Conservation (phyloP, 768 basidiomycete species). For the Exidia glandulosa region DNA sequence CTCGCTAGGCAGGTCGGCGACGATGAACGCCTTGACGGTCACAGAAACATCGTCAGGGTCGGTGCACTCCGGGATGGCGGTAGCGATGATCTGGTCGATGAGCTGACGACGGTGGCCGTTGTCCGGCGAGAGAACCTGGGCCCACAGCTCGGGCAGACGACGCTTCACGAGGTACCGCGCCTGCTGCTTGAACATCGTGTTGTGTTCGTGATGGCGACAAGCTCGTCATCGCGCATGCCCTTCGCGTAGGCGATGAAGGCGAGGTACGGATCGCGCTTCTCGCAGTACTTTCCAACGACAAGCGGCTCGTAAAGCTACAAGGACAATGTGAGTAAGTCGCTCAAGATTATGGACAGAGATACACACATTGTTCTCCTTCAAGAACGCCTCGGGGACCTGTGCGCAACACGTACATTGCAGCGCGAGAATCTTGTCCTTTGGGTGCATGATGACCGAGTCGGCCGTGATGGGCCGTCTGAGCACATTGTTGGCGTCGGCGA, state of each 20-base stretch:
- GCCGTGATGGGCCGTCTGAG: conserved; percentile 90
- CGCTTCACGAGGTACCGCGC: conserved; percentile 96
- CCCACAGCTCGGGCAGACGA: conserved; percentile 91
- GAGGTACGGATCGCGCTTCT: conserved; percentile 93
- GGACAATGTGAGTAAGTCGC: conserved; percentile 6
- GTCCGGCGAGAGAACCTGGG: conserved; percentile 79
- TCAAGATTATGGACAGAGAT: background rate
- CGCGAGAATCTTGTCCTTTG: conserved; percentile 90
- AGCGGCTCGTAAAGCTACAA: conserved; percentile 88
- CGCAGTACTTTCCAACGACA: conserved; percentile 98
- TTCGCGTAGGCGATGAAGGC: conserved; percentile 99
- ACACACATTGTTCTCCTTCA: conserved; percentile 96
- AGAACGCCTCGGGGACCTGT: conserved; percentile 67
- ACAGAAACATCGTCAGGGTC: conserved; percentile 98
- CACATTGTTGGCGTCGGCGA: conserved; percentile 94
- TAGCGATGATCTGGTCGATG: conserved; percentile 91
- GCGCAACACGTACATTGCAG: conserved; percentile 56
- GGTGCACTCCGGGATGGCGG: conserved; percentile 91
- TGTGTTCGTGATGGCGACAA: conserved; percentile 94
- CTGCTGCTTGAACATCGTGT: conserved; percentile 99
- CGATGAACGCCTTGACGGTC: conserved; percentile 97
- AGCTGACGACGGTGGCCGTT: conserved; percentile 88
- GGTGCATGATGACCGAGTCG: conserved; percentile 98
- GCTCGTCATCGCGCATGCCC: conserved; percentile 95
- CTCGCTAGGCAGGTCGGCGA: conserved; percentile 92